Evolutionary conservation across 1,284 basidiomycete genomes (phyloP).

Genomic region (Leccinum fallax): DNA sequence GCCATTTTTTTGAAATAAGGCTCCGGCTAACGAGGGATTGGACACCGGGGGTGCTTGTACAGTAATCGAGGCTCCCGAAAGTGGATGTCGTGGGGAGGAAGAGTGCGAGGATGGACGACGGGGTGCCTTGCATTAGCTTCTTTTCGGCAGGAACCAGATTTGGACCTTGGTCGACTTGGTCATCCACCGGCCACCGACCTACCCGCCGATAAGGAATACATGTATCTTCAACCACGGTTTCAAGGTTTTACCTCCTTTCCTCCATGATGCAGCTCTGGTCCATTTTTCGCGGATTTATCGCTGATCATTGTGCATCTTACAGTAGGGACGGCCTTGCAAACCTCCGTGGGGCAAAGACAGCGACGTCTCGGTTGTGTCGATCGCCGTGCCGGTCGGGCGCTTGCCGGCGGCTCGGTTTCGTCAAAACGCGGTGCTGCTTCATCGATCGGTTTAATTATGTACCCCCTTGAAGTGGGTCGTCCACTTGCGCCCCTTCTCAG

Average conservation of each 20-base stretch:
- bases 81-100: not conserved
- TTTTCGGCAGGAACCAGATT: slow-evolving; percentile 6
- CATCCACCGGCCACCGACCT: not conserved
- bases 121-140: not conserved
- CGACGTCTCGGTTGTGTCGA: slow-evolving; percentile 6
- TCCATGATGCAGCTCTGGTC: not conserved
- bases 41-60: slow-evolving; percentile 7
- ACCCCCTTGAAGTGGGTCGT: not conserved
- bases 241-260: not conserved
- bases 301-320: not conserved
- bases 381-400: not conserved
- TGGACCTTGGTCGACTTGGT: not conserved
- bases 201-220: not conserved
- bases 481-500: not conserved
- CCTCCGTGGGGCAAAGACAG: not conserved
- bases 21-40: not conserved
- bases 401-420: not conserved
- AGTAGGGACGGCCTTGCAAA: not conserved
- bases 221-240: not conserved
- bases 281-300: not conserved
- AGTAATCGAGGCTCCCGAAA: not conserved
- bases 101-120: not conserved
- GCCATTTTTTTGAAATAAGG: slow-evolving; percentile 1
- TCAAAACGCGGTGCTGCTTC: not conserved
- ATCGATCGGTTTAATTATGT: not conserved